Conservation (phyloP, 2,329 filamentous ascomycete genomes). For the Fusarium zealandicum region DNA sequence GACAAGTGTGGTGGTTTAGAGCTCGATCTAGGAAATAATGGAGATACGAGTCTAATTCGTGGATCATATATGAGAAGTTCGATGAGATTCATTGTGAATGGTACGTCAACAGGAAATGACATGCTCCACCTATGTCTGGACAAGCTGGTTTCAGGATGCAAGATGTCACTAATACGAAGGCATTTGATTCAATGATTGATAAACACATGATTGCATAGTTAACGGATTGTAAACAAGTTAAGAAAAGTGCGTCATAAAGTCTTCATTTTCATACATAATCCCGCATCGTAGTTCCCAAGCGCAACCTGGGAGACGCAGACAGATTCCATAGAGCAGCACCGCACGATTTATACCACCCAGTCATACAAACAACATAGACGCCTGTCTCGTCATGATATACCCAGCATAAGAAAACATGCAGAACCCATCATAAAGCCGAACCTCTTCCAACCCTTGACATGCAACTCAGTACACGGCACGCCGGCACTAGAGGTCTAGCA, state of each 20-base stretch:
- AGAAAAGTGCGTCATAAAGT: conserved; percentile 18
- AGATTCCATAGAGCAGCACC: conserved; percentile 6
- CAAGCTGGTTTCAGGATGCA: too few species aligned
- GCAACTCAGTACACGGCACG: neutral
- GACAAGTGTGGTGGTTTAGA: too few species aligned
- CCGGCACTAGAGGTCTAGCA: conserved; percentile 59
- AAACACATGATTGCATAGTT: too few species aligned
- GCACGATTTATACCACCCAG: conserved; percentile 15
- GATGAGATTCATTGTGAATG: too few species aligned
- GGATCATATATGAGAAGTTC: too few species aligned
- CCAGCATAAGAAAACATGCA: conserved; percentile 16
- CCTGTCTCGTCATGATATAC: conserved; percentile 12
- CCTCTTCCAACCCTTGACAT: neutral
- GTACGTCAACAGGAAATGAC: too few species aligned
- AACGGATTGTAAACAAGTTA: too few species aligned
- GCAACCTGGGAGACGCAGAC: neutral
- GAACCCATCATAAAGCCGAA: conserved; percentile 4
- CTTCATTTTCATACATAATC: conserved; percentile 19
- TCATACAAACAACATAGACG: conserved; percentile 14
- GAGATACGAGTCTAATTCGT: too few species aligned
- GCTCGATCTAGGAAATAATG: too few species aligned
- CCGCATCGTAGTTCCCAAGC: conserved; percentile 21
- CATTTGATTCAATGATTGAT: too few species aligned
- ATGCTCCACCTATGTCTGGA: too few species aligned
- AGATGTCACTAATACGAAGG: too few species aligned